A percentile compares a stretch with the other conserved stretches of the same genome.
Conservation (phyloP, 352 stramenopile species). For the Phytophthora quininea region DNA sequence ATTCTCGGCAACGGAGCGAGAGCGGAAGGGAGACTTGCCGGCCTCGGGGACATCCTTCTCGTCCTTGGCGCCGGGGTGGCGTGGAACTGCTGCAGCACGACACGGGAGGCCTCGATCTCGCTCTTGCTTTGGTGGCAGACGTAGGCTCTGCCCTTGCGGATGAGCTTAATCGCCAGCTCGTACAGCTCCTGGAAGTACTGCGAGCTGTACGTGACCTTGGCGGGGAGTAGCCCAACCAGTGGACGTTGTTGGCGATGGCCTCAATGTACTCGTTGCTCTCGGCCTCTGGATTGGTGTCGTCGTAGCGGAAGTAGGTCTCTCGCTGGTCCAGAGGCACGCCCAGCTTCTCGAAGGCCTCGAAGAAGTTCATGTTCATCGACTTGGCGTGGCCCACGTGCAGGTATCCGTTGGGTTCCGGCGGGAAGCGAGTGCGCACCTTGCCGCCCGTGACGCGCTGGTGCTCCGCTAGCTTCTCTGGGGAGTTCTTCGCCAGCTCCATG, state of each 20-base stretch:
- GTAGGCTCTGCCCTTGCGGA: constrained; percentile 96
- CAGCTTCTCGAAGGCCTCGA: constrained; percentile 97
- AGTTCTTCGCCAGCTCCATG: constrained; percentile 81
- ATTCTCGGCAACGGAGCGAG: constrained; percentile 95
- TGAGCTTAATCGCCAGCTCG: constrained; percentile 95
- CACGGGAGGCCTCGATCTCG: constrained; percentile 80
- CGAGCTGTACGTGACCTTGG: constrained; percentile 96
- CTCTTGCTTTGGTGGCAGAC: constrained; percentile 92
- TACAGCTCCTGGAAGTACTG: constrained; percentile 99
- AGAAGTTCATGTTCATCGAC: constrained; percentile 99
- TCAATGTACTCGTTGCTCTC: constrained; percentile 99
- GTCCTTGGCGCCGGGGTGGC: constrained; percentile 56
- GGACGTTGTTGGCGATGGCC: constrained; percentile 94
- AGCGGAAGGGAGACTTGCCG: constrained; percentile 90
- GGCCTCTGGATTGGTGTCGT: constrained; percentile 99
- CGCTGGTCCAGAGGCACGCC: constrained; percentile 90
- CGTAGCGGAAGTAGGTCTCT: constrained; percentile 96
- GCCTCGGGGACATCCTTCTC: constrained; percentile 60
- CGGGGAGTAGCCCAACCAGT: constrained; percentile 96
- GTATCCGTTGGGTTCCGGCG: constrained; percentile 99
- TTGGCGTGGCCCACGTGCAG: constrained; percentile 99
- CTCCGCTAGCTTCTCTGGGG: constrained; percentile 66
- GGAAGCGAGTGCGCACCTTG: constrained; percentile 97
- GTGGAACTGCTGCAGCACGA: constrained; percentile 81
- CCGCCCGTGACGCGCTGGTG: constrained; percentile 75